A percentile compares a stretch with the other conserved stretches of the same genome.
phyloP scores from a whole-genome alignment of 805 yeast genomes.

The Saccharomycopsis lassenensis region DNA sequence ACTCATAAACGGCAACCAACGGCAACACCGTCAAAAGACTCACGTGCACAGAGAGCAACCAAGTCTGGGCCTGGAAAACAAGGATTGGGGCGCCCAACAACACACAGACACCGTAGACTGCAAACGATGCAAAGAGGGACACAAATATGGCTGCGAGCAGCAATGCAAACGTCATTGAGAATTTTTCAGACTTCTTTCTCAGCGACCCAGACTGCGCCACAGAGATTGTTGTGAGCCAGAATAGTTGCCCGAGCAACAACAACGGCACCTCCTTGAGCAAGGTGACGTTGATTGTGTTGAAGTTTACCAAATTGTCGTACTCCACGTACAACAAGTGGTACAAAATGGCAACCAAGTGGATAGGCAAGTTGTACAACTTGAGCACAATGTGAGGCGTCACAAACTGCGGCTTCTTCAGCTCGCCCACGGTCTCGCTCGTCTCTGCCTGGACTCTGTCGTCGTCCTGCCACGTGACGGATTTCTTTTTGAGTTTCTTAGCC shows the following conservation, averaged over 20 bases:
- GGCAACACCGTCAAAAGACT: constrained; percentile 54
- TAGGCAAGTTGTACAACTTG: constrained; percentile 22
- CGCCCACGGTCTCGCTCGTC: constrained; percentile 3
- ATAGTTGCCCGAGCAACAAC: constrained; percentile 13
- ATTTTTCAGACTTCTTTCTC: constrained; percentile 15
- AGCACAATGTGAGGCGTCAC: constrained; percentile 1
- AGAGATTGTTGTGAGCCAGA: constrained; percentile 11
- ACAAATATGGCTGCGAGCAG: constrained; percentile 10
- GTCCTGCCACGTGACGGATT: constrained; percentile 17
- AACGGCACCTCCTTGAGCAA: constrained; percentile 14
- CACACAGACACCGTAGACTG: constrained; percentile 32
- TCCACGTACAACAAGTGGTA: constrained; percentile 15
- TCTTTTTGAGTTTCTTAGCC: too few species aligned
- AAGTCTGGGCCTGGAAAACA: constrained; percentile 41
- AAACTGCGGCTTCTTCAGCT: constrained; percentile 5
- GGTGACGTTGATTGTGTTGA: constrained; percentile 13
- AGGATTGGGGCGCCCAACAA: constrained; percentile 77
- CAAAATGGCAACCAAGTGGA: constrained; percentile 22
- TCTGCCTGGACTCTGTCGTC: constrained; percentile 1
- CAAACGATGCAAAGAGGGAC: constrained; percentile 19
- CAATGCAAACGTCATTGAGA: constrained; percentile 16
- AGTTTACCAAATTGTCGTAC: constrained; percentile 15
- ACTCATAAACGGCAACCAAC: constrained; percentile 41
- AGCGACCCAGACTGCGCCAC: too few species aligned
- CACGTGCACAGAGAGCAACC: constrained; percentile 49